Conservation (phyloP, 169 alveolate species). For the Neospora caninum region DNA sequence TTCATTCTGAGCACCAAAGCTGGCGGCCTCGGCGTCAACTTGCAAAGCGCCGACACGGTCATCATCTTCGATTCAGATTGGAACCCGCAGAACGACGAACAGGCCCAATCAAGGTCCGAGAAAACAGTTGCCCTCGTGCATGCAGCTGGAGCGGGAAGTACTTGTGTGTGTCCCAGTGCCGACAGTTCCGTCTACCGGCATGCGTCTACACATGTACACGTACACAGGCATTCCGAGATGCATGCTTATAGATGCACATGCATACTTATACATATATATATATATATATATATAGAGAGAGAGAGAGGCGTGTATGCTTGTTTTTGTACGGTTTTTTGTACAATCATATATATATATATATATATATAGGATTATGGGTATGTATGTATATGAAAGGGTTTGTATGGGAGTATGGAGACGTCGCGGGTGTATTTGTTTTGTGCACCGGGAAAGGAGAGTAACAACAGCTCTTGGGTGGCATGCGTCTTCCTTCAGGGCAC, state of each 20-base stretch:
- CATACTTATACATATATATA: neutral
- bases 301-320: neutral
- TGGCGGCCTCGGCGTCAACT: constrained; percentile 94
- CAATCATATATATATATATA: neutral
- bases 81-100: constrained; percentile 95
- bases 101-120: constrained; percentile 87
- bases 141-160: neutral
- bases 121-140: neutral
- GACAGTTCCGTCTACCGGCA: neutral
- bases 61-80: constrained; percentile 96
- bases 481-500: constrained; percentile 83
- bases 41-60: constrained; percentile 98
- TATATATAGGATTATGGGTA: neutral
- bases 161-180: neutral
- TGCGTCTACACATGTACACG: neutral
- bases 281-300: neutral
- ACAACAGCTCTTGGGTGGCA: neutral
- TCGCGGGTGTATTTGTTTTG: too few relatives aligned
- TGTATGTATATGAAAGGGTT: neutral
- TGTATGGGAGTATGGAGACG: neutral
- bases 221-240: neutral
- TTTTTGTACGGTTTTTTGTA: neutral
- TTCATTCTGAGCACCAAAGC: constrained; percentile 91
- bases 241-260: neutral
- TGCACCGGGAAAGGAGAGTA: too few relatives aligned